Percentiles rank a stretch among this genome's conserved stretches.
These are phyloP conservation scores for Heliamphora exappendiculata DNA, from an alignment of 148 eudicot genomes.

Conservation along the genomic window DNA sequence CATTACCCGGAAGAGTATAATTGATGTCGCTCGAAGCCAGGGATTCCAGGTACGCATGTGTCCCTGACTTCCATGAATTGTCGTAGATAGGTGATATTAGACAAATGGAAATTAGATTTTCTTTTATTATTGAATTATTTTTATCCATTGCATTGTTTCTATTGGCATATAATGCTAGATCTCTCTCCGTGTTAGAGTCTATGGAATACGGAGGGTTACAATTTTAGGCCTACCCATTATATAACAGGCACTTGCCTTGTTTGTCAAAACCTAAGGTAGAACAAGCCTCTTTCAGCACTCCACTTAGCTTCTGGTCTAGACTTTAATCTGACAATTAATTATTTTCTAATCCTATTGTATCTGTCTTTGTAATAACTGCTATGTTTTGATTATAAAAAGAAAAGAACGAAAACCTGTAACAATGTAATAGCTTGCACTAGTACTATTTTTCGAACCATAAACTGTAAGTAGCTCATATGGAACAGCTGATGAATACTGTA, in stretches of 20 bases:
- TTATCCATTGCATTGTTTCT: neutral
- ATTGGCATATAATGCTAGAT: neutral
- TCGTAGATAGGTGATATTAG: neutral
- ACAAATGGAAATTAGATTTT: neutral
- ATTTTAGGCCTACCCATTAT: neutral
- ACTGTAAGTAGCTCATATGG: neutral
- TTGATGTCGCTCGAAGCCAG: constrained; percentile 75
- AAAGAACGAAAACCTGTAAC: neutral
- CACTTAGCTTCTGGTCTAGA: neutral
- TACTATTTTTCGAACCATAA: neutral
- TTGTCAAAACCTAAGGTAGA: neutral
- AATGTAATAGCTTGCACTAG: neutral
- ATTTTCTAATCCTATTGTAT: neutral
- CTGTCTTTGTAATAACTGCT: neutral
- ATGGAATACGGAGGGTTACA: neutral
- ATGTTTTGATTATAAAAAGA: neutral
- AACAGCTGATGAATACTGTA: neutral
- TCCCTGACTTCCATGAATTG: neutral
- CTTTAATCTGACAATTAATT: neutral
- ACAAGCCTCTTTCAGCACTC: neutral
- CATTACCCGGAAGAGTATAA: constrained; percentile 89
- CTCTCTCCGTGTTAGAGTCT: neutral
- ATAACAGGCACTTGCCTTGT: neutral
- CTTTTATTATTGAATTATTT: neutral
- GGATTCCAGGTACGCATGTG: constrained; percentile 97